phyloP scores from a whole-genome alignment of 768 basidiomycete genomes.

The Coprinellus micaceus region DNA sequence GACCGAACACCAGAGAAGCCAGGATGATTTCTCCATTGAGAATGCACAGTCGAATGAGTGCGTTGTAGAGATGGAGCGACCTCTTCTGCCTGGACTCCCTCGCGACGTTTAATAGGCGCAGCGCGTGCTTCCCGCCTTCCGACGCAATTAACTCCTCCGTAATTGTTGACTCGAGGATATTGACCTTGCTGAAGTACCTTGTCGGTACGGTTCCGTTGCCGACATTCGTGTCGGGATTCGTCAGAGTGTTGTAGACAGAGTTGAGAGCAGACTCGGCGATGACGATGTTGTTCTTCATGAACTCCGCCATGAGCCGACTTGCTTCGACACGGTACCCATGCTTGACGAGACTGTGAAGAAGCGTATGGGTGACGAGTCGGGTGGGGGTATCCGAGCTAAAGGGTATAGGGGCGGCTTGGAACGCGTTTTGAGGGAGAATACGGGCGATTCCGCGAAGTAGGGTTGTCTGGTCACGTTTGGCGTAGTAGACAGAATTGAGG shows the following conservation, averaged over 20 bases:
- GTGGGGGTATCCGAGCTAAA: slow-evolving; percentile 53
- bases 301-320: slow-evolving; percentile 40
- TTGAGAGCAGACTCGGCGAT: slow-evolving; percentile 51
- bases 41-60: slow-evolving; percentile 59
- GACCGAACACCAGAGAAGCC: slow-evolving; percentile 66
- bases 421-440: slow-evolving; percentile 5
- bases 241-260: slow-evolving; percentile 32
- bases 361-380: slow-evolving; percentile 56
- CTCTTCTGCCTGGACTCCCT: slow-evolving; percentile 52
- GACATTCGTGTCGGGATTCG: slow-evolving; percentile 17
- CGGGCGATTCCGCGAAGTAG: slow-evolving; percentile 11
- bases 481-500: slow-evolving; percentile 53
- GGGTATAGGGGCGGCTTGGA: slow-evolving; percentile 16
- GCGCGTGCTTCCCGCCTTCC: slow-evolving; percentile 38
- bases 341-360: slow-evolving; percentile 64
- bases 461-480: slow-evolving; percentile 14
- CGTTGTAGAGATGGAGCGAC: slow-evolving; percentile 57
- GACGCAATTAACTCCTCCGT: slow-evolving; percentile 35
- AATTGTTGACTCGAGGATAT: slow-evolving; percentile 24
- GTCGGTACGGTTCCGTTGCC: slow-evolving; percentile 16
- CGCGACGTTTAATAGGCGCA: slow-evolving; percentile 51
- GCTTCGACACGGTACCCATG: slow-evolving; percentile 46
- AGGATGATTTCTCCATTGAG: slow-evolving; percentile 77
- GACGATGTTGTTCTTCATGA: slow-evolving; percentile 53
- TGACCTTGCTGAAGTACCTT: slow-evolving; percentile 6